Evolutionary conservation across 1,139 yeast genomes (phyloP), one percentile per base, ranked within the genome.

Genomic region (Zygosaccharomyces sapae): DNA sequence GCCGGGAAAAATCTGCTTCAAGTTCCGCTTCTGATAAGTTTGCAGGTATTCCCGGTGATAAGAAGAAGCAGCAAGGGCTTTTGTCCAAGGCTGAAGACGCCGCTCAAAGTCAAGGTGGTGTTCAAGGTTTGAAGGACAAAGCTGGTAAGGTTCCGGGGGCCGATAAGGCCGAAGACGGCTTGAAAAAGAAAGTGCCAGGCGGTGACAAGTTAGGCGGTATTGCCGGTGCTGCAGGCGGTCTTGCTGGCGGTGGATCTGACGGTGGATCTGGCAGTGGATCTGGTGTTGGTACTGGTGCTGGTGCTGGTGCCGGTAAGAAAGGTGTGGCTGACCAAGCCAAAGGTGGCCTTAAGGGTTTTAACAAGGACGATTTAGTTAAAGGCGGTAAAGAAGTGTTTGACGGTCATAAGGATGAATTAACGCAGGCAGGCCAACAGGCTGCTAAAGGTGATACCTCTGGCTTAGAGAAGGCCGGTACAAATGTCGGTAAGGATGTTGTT

Each of bases 381-480:
- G 34, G 25, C 18, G 25, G 41, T 24, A 25, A 38, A 9, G 25
- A 38, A 4, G 41, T 27, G 41, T 31, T 38, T n/a, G 9, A 8
- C 13, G 9, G 20, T 31, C 30, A 27, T 22, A 25, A 25, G 41
- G 33, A 27, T 33, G 19, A 31, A 5, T 10, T 38, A 20, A 13
- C 13, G 5, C 12, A 27, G 9, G 41, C 41, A 9, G 41, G 41
- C 8, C 13, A 38, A 16, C 10, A 38, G 12, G 41, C 34, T 9
- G 41, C 41, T 6, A 9, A 38, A 6, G 33, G 41, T 8, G 41
- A 38, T 13, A 38, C 30, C 20, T 38, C 41, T 10, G 27, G 31
- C 6, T 20, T 38, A n/a, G 20, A 27, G n/a, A 20, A 22, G 22
- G 27, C n/a, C 2, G 41, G 41, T 16, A 38, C 25, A n/a, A 13